Conservation (phyloP, 345 rosid genomes). For the Pistacia integerrima region DNA sequence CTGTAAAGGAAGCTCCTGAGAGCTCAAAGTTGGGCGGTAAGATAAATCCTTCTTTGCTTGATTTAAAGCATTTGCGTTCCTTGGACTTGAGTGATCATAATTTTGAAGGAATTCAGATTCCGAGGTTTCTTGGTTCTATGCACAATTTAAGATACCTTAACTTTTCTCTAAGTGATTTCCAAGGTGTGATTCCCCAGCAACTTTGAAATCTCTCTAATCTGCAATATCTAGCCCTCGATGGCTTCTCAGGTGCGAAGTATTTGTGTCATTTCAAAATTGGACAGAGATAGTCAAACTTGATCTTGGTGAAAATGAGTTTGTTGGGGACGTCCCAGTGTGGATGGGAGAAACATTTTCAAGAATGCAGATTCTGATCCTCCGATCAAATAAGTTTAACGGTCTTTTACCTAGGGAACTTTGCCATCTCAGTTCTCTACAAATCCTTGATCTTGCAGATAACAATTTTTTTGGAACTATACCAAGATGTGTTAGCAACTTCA, state of each 20-base stretch:
- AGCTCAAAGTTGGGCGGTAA: no score
- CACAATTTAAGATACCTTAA: no score
- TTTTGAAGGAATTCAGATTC: no score
- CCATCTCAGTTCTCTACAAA: not conserved
- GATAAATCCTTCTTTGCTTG: no score
- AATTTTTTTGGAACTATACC: constrained; percentile 5
- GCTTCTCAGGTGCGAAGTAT: not conserved
- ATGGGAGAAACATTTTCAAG: constrained; percentile 11
- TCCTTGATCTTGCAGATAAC: constrained; percentile 19
- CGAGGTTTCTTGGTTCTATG: no score
- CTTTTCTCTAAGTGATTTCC: no score
- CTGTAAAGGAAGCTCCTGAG: no score
- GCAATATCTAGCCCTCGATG: no score
- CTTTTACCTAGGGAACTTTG: constrained; percentile 19
- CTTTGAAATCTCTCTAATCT: no score
- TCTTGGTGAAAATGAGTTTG: constrained; percentile 11
- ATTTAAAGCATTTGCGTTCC: no score
- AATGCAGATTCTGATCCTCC: not conserved
- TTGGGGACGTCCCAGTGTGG: constrained; percentile 9
- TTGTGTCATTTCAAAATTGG: not conserved
- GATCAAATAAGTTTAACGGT: constrained; percentile 24
- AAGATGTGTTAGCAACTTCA: not conserved
- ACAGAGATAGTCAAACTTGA: not conserved
- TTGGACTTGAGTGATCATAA: no score
- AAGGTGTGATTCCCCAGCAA: no score